Percentiles rank a stretch among this genome's conserved stretches.
Evolutionary conservation across 495 filamentous ascomycete genomes (phyloP).

Genomic region (Xylaria castorea): DNA sequence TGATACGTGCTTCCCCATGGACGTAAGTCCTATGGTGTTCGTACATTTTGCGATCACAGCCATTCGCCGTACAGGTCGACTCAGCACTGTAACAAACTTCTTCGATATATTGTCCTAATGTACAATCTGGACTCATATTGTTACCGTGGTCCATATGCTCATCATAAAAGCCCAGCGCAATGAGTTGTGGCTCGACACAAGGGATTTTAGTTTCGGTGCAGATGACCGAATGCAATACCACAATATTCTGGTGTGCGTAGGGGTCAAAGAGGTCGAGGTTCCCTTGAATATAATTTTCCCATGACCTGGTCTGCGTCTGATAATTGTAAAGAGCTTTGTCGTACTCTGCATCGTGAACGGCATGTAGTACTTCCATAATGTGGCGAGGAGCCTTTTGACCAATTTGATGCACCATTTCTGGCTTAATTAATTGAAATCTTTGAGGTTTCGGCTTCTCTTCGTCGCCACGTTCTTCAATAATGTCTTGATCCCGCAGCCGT

Average conservation of each 20-base stretch:
- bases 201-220: slow-evolving; percentile 90
- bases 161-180: slow-evolving; percentile 90
- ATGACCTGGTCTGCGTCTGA: slow-evolving; percentile 90
- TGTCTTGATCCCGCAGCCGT: slow-evolving; percentile 79
- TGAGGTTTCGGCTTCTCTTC: slow-evolving; percentile 68
- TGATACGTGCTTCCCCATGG: slow-evolving; percentile 92
- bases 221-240: slow-evolving; percentile 91
- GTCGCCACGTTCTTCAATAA: slow-evolving; percentile 58
- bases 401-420: slow-evolving; percentile 89
- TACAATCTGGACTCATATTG: slow-evolving; percentile 82
- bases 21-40: slow-evolving; percentile 98
- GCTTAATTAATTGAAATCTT: slow-evolving; percentile 87
- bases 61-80: slow-evolving; percentile 77
- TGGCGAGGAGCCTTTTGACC: slow-evolving; percentile 78
- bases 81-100: slow-evolving; percentile 80
- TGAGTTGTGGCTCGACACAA: slow-evolving; percentile 85
- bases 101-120: slow-evolving; percentile 94
- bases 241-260: slow-evolving; percentile 91
- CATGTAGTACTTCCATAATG: slow-evolving; percentile 90
- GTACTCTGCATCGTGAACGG: slow-evolving; percentile 94
- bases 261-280: slow-evolving; percentile 90
- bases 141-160: slow-evolving; percentile 70
- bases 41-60: slow-evolving; percentile 86
- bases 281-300: slow-evolving; percentile 89
- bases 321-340: slow-evolving; percentile 95